Evolutionary conservation across 1,284 basidiomycete genomes (phyloP).

Genomic region (Chalciporus sp.): DNA sequence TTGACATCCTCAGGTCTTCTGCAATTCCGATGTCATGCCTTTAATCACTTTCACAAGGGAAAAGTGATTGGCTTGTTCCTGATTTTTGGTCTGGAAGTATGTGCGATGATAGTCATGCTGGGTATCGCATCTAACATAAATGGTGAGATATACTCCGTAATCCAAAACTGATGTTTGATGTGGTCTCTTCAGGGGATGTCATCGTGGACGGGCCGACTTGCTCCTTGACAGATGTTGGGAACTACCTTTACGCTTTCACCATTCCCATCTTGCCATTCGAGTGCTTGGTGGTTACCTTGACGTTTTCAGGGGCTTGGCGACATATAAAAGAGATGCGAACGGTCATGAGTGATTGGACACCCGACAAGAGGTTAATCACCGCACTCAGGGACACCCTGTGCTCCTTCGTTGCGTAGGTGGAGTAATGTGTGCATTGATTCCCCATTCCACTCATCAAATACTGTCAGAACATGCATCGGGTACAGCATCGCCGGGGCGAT

Average conservation of each 20-base stretch:
- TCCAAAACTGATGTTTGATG: neutral
- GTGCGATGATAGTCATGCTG: neutral
- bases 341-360: neutral
- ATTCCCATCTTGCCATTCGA: constrained; percentile 1
- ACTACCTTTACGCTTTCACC: constrained; percentile 7
- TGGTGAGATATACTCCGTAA: neutral
- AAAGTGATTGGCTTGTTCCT: neutral
- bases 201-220: neutral
- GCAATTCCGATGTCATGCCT: constrained; percentile 1
- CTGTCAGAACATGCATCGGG: neutral
- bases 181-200: neutral
- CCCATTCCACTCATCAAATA: neutral
- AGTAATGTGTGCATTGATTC: neutral
- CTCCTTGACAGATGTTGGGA: neutral
- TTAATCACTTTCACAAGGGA: neutral
- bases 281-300: neutral
- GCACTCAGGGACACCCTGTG: neutral
- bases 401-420: constrained; percentile 2
- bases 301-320: neutral
- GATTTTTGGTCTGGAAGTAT: neutral
- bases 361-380: neutral
- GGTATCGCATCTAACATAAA: neutral
- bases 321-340: neutral
- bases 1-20: neutral
- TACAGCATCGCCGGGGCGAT: constrained; percentile 1